A percentile compares a stretch with the other conserved stretches of the same genome.
Conservation (phyloP, 2,329 filamentous ascomycete species). For the Aspergillus texensis region DNA sequence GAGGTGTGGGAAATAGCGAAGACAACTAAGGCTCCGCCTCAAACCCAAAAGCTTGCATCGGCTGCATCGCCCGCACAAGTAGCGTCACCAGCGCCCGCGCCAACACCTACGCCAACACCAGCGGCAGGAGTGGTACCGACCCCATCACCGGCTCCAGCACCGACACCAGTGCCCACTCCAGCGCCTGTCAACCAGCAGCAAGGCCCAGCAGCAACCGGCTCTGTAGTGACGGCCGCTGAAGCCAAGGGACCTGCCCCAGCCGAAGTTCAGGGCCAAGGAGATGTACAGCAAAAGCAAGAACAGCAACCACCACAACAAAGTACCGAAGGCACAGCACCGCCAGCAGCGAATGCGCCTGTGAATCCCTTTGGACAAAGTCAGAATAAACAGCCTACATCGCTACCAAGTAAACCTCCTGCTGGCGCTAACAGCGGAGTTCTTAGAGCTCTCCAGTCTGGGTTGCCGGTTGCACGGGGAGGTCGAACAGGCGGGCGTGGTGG, state of each 20-base stretch:
- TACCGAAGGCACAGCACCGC: constrained; percentile 19
- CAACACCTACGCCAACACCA: constrained; percentile 19
- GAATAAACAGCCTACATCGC: constrained; percentile 27
- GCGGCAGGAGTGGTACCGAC: constrained; percentile 13
- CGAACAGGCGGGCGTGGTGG: constrained; percentile 45
- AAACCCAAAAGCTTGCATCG: constrained; percentile 35
- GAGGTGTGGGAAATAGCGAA: constrained; percentile 88
- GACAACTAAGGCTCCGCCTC: constrained; percentile 57
- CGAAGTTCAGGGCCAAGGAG: constrained; percentile 16
- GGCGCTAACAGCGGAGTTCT: constrained; percentile 46
- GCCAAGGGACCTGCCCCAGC: constrained; percentile 11
- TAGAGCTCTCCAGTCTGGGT: constrained; percentile 46
- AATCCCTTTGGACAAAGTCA: constrained; percentile 34
- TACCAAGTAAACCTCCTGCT: constrained; percentile 37
- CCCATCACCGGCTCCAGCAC: constrained; percentile 3
- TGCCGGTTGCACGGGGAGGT: constrained; percentile 48
- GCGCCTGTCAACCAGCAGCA: constrained; percentile 8
- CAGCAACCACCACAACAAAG: constrained; percentile 22
- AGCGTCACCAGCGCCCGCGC: constrained; percentile 26
- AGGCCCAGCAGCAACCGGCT: constrained; percentile 17
- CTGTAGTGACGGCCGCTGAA: background rate
- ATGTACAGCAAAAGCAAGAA: constrained; percentile 21
- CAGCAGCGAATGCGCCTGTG: constrained; percentile 14
- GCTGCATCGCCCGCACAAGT: constrained; percentile 21
- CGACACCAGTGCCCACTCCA: constrained; percentile 19